A percentile compares a stretch with the other conserved stretches of the same genome.
phyloP scores from a whole-genome alignment of 768 basidiomycete species.

The Mycena rosella region DNA sequence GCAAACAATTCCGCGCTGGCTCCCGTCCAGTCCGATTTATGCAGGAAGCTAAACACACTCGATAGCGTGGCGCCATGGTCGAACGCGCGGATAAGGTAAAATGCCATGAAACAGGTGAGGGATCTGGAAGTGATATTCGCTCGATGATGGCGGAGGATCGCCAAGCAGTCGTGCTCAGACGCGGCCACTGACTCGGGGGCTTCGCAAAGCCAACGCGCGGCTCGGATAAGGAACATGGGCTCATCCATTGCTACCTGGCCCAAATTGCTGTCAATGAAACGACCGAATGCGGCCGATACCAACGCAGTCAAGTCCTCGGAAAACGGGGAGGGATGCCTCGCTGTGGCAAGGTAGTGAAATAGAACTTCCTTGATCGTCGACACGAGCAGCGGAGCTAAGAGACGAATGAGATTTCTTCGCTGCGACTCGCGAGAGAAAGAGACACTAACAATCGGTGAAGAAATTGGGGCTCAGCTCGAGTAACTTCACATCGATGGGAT shows the following conservation, averaged over 20 bases:
- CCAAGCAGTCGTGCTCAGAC: background rate
- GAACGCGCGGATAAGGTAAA: conserved; percentile 11
- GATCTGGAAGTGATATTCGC: background rate
- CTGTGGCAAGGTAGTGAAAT: conserved; percentile 2
- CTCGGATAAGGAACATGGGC: conserved; percentile 14
- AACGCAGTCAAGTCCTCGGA: background rate
- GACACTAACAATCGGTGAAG: too few relatives aligned
- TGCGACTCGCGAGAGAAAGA: too few relatives aligned
- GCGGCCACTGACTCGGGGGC: background rate
- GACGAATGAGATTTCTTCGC: background rate
- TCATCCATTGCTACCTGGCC: background rate
- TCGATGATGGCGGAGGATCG: background rate
- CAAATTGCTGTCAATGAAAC: conserved; percentile 6
- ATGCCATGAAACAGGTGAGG: background rate
- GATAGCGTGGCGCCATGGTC: background rate
- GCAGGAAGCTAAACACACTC: too few relatives aligned
- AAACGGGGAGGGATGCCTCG: background rate
- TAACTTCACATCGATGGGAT: background rate
- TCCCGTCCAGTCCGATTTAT: too few relatives aligned
- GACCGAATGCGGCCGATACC: background rate
- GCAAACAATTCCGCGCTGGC: too few relatives aligned
- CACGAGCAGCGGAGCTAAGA: background rate
- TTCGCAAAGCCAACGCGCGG: conserved; percentile 7
- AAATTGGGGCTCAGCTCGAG: too few relatives aligned
- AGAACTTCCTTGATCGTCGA: conserved; percentile 5